A percentile compares a stretch with the other conserved stretches of the same genome.
Evolutionary conservation across 2,329 filamentous ascomycete genomes (phyloP).

Genomic region (Trichoderma lentiforme): DNA sequence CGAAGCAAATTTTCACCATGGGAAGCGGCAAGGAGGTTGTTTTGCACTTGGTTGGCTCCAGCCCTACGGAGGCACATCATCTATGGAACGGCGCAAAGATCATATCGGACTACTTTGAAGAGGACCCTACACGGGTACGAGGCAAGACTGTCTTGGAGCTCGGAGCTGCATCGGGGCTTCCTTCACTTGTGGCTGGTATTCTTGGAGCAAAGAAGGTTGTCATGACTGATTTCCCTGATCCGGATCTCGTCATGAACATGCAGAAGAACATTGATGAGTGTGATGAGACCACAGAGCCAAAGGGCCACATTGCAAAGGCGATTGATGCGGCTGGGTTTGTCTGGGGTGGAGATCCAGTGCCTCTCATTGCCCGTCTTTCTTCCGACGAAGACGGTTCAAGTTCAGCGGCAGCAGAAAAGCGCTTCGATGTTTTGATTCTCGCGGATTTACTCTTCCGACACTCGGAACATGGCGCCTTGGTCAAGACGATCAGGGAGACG

Average conservation of each 20-base stretch:
- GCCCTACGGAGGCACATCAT: conserved; percentile 83
- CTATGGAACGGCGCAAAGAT: conserved; percentile 88
- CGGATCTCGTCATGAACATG: conserved; percentile 77
- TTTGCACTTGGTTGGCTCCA: conserved; percentile 80
- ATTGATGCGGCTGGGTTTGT: conserved; percentile 70
- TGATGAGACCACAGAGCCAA: conserved; percentile 35
- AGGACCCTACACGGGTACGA: conserved; percentile 59
- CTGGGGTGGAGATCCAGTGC: conserved; percentile 68
- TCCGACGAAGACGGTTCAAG: conserved; percentile 7
- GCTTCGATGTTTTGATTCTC: conserved; percentile 79
- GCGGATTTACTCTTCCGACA: conserved; percentile 92
- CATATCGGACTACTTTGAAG: conserved; percentile 74
- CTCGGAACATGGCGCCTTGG: conserved; percentile 75
- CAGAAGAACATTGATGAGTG: conserved; percentile 67
- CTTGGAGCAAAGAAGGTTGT: conserved; percentile 69
- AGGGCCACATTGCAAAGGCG: conserved; percentile 30
- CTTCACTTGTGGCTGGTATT: conserved; percentile 72
- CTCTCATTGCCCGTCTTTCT: conserved; percentile 58
- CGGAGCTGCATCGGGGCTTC: conserved; percentile 82
- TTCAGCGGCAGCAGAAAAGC: conserved; percentile 23
- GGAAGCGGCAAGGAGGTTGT: conserved; percentile 61
- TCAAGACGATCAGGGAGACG: conserved; percentile 67
- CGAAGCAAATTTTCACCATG: conserved; percentile 68
- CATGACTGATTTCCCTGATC: conserved; percentile 85
- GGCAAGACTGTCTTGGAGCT: conserved; percentile 78